Evolutionary conservation across 441 rosid genomes (phyloP).

Genomic region (Sinapis alba): DNA sequence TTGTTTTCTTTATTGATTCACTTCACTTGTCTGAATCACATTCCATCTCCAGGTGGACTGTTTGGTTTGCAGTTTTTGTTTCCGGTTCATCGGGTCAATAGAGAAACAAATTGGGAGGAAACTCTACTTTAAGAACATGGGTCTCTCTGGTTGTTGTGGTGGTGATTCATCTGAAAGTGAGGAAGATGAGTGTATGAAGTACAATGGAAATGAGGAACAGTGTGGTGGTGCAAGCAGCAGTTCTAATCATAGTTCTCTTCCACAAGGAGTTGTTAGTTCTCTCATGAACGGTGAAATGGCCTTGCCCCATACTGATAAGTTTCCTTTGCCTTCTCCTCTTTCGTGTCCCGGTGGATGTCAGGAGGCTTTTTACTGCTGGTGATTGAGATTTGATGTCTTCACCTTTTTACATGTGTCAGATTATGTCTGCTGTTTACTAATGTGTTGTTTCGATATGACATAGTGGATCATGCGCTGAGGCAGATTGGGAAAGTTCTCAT

Average conservation of each 20-base stretch:
- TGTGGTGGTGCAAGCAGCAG: slow-evolving; percentile 46
- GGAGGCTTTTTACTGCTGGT: slow-evolving; percentile 55
- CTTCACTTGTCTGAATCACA: neutral
- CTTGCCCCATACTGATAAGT: slow-evolving; percentile 63
- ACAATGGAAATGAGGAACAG: slow-evolving; percentile 26
- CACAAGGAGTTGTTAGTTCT: slow-evolving; percentile 52
- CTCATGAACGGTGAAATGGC: slow-evolving; percentile 63
- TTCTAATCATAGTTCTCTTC: slow-evolving; percentile 47
- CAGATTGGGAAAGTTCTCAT: slow-evolving; percentile 81
- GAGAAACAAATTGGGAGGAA: slow-evolving; percentile 90
- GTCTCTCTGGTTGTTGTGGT: slow-evolving; percentile 44
- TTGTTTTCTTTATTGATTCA: neutral
- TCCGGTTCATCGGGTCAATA: slow-evolving; percentile 72
- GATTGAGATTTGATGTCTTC: slow-evolving; percentile 8
- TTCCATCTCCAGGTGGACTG: slow-evolving; percentile 64
- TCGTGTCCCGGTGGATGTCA: slow-evolving; percentile 59
- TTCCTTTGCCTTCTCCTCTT: slow-evolving; percentile 58
- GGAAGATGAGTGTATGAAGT: slow-evolving; percentile 25
- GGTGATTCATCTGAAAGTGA: slow-evolving; percentile 49
- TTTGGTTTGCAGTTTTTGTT: slow-evolving; percentile 86
- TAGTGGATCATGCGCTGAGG: slow-evolving; percentile 75
- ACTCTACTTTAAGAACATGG: slow-evolving; percentile 65
- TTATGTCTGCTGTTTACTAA: neutral
- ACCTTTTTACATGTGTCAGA: neutral
- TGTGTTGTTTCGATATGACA: slow-evolving; percentile 32